These are phyloP conservation scores for Solanum sejunctum DNA, from an alignment of 257 asterid genomes.

Conservation along the genomic window DNA sequence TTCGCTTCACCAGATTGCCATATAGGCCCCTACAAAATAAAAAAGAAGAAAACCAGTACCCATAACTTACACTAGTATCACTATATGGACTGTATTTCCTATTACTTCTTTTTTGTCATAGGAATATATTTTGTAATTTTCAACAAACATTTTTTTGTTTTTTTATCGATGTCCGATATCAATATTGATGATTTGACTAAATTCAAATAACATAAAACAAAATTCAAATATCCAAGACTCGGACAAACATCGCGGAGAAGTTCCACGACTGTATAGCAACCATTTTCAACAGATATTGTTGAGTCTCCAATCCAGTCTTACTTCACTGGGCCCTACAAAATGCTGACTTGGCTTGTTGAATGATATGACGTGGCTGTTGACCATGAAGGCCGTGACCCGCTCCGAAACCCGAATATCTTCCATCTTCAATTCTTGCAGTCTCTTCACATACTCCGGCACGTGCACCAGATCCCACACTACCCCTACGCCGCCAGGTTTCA, in stretches of 20 bases:
- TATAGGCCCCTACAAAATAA: background rate
- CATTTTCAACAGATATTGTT: slow-evolving; percentile 38
- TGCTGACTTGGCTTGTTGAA: slow-evolving; percentile 85
- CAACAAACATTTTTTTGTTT: slow-evolving; percentile 11
- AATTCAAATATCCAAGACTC: no score
- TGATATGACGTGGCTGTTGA: slow-evolving; percentile 67
- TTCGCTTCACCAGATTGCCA: slow-evolving; percentile 48
- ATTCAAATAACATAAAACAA: no score
- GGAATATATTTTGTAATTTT: background rate
- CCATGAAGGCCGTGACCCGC: slow-evolving; percentile 90
- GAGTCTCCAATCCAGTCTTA: slow-evolving; percentile 89
- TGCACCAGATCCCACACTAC: slow-evolving; percentile 94
- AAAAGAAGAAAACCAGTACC: background rate
- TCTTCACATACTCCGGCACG: slow-evolving; percentile 72
- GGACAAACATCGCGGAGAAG: no score
- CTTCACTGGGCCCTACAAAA: slow-evolving; percentile 58
- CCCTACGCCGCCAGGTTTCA: slow-evolving; percentile 74
- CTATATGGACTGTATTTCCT: background rate
- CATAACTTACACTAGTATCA: background rate
- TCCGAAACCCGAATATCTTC: slow-evolving; percentile 86
- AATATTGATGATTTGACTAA: no score
- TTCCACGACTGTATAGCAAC: no score
- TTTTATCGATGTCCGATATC: no score
- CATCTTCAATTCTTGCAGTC: slow-evolving; percentile 68
- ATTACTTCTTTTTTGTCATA: background rate